phyloP scores from a whole-genome alignment of 345 rosid species.

The Eucalyptus sp. region DNA sequence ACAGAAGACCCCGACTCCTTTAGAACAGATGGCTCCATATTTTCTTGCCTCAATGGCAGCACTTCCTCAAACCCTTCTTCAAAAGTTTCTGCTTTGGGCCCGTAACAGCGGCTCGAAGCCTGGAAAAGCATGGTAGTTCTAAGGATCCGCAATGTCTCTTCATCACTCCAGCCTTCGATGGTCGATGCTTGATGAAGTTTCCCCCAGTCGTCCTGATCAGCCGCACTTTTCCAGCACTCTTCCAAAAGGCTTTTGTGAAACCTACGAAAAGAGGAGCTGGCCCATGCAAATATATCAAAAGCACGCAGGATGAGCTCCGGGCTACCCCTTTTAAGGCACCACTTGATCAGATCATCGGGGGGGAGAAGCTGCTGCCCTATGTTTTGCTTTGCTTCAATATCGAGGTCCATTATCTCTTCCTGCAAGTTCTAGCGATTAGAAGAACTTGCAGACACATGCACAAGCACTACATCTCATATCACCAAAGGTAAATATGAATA shows the following conservation, averaged over 20 bases:
- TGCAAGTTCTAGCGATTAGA: conserved; percentile 6
- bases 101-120: conserved; percentile 68
- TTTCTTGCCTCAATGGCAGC: conserved; percentile 57
- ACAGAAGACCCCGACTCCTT: conserved; percentile 33
- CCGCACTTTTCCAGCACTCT: conserved; percentile 88
- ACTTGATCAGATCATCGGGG: conserved; percentile 66
- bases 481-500: neutral
- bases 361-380: conserved; percentile 29
- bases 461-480: neutral
- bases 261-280: conserved; percentile 65
- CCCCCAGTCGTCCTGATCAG: conserved; percentile 74
- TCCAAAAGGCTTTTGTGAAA: conserved; percentile 61
- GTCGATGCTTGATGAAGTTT: conserved; percentile 43
- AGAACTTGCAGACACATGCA: neutral
- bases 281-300: conserved; percentile 87
- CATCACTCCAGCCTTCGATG: conserved; percentile 82
- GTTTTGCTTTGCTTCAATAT: conserved; percentile 17
- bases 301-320: conserved; percentile 43
- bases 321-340: conserved; percentile 47
- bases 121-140: conserved; percentile 58
- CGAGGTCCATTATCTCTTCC: conserved; percentile 52
- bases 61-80: conserved; percentile 62
- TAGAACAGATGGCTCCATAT: conserved; percentile 1
- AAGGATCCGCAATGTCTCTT: conserved; percentile 59
- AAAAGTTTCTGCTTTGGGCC: conserved; percentile 42